Conservation (phyloP, 176 grass and related monocot species). For the Pontederia crassipes region DNA sequence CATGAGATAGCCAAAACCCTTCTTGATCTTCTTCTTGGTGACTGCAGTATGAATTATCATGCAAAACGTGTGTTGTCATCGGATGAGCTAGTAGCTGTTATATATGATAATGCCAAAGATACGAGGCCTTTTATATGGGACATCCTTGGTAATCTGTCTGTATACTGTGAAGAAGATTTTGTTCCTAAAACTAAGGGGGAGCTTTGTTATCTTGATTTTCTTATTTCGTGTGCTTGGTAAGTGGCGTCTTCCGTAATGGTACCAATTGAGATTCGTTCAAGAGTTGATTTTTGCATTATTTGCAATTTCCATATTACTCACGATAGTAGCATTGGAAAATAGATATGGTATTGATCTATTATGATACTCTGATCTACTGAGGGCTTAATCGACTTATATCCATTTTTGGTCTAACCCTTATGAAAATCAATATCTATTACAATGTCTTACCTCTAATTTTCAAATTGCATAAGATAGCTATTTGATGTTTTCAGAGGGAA, state of each 20-base stretch:
- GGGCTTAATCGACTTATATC: no score
- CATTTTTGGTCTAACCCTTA: no score
- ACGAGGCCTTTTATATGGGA: constrained; percentile 57
- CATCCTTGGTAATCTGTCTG: constrained; percentile 57
- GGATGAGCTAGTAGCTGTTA: constrained; percentile 26
- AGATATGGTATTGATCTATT: no score
- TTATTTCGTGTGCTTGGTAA: constrained; percentile 93
- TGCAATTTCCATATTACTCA: background rate
- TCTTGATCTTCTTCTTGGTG: constrained; percentile 38
- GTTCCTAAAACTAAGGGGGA: constrained; percentile 17
- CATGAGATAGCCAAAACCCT: constrained; percentile 51
- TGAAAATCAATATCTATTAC: no score
- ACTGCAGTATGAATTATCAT: constrained; percentile 19
- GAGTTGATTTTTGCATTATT: background rate
- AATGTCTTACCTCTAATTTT: no score
- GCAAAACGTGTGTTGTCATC: constrained; percentile 10
- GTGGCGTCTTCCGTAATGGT: background rate
- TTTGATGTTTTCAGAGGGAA: no score
- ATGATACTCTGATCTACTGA: no score
- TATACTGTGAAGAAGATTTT: constrained; percentile 27
- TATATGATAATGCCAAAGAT: constrained; percentile 36
- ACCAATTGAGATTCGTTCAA: no score
- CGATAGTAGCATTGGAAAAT: no score
- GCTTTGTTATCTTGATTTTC: constrained; percentile 29
- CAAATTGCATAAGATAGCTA: no score